Percentiles rank a stretch among this genome's conserved stretches.
Conservation (phyloP, 2,329 filamentous ascomycete genomes). For the Botrytis porri region DNA sequence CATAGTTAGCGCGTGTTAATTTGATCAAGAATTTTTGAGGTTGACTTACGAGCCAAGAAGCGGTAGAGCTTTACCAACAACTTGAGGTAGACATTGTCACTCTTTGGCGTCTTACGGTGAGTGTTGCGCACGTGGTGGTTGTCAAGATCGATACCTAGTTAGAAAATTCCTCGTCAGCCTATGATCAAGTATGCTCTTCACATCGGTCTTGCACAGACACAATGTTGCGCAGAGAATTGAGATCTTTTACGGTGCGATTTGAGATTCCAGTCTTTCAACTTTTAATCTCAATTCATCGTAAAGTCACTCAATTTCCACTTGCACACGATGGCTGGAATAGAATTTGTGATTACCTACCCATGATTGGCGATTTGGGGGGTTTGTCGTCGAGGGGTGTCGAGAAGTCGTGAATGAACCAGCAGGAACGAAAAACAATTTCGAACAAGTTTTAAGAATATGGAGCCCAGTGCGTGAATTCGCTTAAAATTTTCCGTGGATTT, state of each 20-base stretch:
- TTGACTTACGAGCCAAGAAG: slow-evolving; percentile 84
- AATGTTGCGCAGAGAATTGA: slow-evolving; percentile 37
- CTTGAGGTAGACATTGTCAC: slow-evolving; percentile 96
- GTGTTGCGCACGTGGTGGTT: slow-evolving; percentile 66
- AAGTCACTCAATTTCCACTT: slow-evolving; percentile 37
- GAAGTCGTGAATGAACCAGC: slow-evolving; percentile 17
- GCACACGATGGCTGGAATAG: slow-evolving; percentile 39
- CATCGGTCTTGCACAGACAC: slow-evolving; percentile 37
- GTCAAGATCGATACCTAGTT: slow-evolving; percentile 69
- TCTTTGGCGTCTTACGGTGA: slow-evolving; percentile 95
- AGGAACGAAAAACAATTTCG: slow-evolving; percentile 19
- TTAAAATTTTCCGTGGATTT: slow-evolving; percentile 17
- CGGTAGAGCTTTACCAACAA: slow-evolving; percentile 97
- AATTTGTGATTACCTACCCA: slow-evolving; percentile 40
- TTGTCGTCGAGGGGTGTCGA: slow-evolving; percentile 21
- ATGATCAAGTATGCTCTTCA: slow-evolving; percentile 63
- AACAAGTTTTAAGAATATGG: slow-evolving; percentile 20
- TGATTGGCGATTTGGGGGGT: slow-evolving; percentile 37
- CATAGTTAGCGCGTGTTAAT: slow-evolving; percentile 4
- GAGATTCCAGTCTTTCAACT: slow-evolving; percentile 26
- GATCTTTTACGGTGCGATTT: slow-evolving; percentile 25
- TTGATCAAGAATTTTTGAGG: not conserved
- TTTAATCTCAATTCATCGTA: slow-evolving; percentile 14
- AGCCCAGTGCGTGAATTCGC: slow-evolving; percentile 13
- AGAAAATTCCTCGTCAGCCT: slow-evolving; percentile 58